Evolutionary conservation across 345 rosid species (phyloP).

Genomic region (Euphorbia tirucalli): DNA sequence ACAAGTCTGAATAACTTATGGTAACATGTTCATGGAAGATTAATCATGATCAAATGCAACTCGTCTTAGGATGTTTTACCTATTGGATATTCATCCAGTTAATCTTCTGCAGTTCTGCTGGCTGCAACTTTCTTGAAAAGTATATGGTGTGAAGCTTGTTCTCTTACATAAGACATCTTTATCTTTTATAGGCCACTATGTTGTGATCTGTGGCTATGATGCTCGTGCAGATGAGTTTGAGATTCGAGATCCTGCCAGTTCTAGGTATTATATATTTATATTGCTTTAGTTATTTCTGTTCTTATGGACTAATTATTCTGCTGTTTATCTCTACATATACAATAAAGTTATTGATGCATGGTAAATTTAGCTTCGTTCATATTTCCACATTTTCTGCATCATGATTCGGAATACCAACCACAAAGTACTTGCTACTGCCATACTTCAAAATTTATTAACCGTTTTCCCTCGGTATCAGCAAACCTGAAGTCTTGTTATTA

Average conservation of each 20-base stretch:
- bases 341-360: not conserved
- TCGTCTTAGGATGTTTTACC: not conserved
- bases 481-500: not conserved
- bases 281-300: conserved; percentile 6
- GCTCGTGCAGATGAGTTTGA: conserved; percentile 73
- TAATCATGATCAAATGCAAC: not conserved
- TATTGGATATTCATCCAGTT: not conserved
- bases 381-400: not conserved
- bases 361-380: not conserved
- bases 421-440: not conserved
- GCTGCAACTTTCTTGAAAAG: not conserved
- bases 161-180: not conserved
- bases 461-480: not conserved
- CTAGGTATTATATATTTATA: conserved; percentile 65
- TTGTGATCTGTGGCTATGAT: conserved; percentile 88
- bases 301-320: not conserved
- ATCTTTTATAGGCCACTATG: conserved; percentile 65
- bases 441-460: too few species aligned
- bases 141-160: not conserved
- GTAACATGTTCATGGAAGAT: not conserved
- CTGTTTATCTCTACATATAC: not conserved
- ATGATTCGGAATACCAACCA: not conserved
- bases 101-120: not conserved
- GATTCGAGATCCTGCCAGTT: conserved; percentile 95
- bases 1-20: not conserved